A percentile compares a stretch with the other conserved stretches of the same genome.
These are phyloP conservation scores for Lentinula guzmanii DNA, from an alignment of 768 basidiomycete species.

Conservation along the genomic window DNA sequence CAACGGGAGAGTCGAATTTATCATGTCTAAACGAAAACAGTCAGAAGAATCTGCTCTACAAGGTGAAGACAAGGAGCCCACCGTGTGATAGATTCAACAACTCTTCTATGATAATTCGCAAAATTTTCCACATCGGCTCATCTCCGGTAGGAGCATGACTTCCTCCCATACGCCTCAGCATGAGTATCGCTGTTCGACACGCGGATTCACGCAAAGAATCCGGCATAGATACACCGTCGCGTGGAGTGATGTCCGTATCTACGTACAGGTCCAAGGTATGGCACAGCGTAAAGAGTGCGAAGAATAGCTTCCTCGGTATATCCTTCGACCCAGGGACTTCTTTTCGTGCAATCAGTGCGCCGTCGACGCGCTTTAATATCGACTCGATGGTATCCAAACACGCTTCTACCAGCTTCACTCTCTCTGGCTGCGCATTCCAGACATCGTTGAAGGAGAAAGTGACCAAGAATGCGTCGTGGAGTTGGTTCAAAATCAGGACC, in stretches of 20 bases:
- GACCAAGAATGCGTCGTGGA: background rate
- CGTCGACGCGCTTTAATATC: constrained; percentile 1
- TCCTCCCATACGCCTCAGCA: constrained; percentile 45
- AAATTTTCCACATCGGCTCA: constrained; percentile 32
- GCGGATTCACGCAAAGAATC: constrained; percentile 41
- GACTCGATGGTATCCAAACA: background rate
- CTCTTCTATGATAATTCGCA: constrained; percentile 35
- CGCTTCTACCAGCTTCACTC: background rate
- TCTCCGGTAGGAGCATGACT: constrained; percentile 21
- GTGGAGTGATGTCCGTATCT: constrained; percentile 32
- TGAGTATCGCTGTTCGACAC: constrained; percentile 31
- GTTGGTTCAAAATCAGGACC: background rate
- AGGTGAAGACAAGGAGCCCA: constrained; percentile 16
- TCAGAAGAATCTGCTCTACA: background rate
- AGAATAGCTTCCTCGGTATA: background rate
- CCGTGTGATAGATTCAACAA: constrained; percentile 36
- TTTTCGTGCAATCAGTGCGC: background rate
- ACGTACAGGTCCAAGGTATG: constrained; percentile 55
- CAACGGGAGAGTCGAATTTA: background rate
- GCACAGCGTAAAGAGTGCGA: constrained; percentile 27
- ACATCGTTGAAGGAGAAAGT: constrained; percentile 2
- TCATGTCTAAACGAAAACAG: background rate
- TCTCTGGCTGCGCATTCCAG: constrained; percentile 4
- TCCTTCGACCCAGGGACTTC: constrained; percentile 2
- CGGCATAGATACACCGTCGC: constrained; percentile 40